phyloP scores from a whole-genome alignment of 257 asterid species.

The Solanum stenotomum region DNA sequence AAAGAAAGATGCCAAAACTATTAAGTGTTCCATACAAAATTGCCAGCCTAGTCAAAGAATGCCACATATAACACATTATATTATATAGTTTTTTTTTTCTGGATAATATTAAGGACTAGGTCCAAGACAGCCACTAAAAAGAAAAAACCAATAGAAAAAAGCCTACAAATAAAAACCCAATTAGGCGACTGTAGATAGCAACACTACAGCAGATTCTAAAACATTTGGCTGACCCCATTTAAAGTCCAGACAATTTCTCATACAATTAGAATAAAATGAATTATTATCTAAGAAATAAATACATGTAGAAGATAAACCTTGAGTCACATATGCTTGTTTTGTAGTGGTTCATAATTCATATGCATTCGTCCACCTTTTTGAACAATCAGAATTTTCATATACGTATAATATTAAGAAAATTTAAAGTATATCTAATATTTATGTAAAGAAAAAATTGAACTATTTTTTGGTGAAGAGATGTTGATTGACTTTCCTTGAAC shows the following conservation, averaged over 20 bases:
- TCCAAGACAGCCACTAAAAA: background rate
- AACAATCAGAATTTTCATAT: background rate
- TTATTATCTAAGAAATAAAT: background rate
- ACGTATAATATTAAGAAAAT: too few species aligned
- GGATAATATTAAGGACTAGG: background rate
- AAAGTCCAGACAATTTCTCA: conserved; percentile 8
- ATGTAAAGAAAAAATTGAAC: background rate
- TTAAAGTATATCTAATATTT: background rate
- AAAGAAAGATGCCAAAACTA: background rate
- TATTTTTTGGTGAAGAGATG: background rate
- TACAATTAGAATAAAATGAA: background rate
- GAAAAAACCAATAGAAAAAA: background rate
- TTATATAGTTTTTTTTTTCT: background rate
- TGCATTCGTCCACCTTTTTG: background rate
- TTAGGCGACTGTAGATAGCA: conserved; percentile 40
- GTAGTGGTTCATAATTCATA: background rate
- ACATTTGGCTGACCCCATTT: conserved; percentile 15
- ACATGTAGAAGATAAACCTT: background rate
- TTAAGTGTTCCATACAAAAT: background rate
- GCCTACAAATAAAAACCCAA: background rate
- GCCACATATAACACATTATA: conserved; percentile 2
- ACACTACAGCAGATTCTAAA: conserved; percentile 24
- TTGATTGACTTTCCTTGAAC: background rate
- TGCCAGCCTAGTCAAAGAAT: conserved; percentile 12
- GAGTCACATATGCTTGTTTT: background rate